phyloP scores from a whole-genome alignment of 352 stramenopile species.

The Phytopythium sindhum region DNA sequence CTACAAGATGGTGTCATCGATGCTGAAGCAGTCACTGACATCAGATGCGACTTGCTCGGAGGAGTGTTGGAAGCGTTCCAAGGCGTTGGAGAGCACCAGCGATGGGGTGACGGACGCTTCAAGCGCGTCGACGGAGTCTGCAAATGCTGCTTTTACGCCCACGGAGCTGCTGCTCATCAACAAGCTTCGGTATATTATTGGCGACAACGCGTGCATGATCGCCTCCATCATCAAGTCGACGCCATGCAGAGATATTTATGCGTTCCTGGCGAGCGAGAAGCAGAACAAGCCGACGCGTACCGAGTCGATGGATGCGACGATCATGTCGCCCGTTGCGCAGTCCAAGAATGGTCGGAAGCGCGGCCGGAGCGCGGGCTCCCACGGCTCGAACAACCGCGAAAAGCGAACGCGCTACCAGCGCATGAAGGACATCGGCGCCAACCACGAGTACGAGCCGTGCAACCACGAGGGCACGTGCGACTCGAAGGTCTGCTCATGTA shows the following conservation, averaged over 20 bases:
- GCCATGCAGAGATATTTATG: slow-evolving; percentile 49
- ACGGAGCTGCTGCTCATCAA: slow-evolving; percentile 53
- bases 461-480: slow-evolving; percentile 69
- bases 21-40: slow-evolving; percentile 39
- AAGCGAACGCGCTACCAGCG: slow-evolving; percentile 65
- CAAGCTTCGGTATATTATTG: slow-evolving; percentile 51
- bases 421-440: slow-evolving; percentile 51
- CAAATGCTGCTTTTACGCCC: slow-evolving; percentile 18
- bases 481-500: slow-evolving; percentile 60
- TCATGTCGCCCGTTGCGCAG: slow-evolving; percentile 37
- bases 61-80: slow-evolving; percentile 35
- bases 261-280: slow-evolving; percentile 45
- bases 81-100: neutral
- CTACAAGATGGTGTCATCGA: slow-evolving; percentile 29
- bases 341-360: slow-evolving; percentile 44
- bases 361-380: slow-evolving; percentile 20
- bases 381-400: slow-evolving; percentile 60
- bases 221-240: slow-evolving; percentile 52
- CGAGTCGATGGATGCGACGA: slow-evolving; percentile 26
- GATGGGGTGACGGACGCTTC: neutral
- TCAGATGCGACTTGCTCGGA: slow-evolving; percentile 30
- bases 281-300: slow-evolving; percentile 16
- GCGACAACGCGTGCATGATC: slow-evolving; percentile 69
- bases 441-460: slow-evolving; percentile 80
- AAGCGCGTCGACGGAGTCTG: neutral